phyloP scores from a whole-genome alignment of 192 early-diverging fungal species.

The Coemansia biformis region DNA sequence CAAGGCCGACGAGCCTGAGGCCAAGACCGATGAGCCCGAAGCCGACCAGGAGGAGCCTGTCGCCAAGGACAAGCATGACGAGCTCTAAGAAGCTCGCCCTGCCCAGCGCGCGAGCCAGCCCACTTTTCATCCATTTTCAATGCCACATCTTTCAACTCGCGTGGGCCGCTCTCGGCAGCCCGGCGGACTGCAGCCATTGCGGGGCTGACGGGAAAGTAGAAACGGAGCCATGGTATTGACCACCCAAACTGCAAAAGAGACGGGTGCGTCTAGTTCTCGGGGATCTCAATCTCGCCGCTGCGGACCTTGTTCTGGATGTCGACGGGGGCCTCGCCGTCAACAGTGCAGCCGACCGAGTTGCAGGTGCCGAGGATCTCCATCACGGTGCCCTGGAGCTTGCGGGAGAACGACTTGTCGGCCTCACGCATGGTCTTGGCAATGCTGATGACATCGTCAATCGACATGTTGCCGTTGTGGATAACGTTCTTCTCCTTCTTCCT shows the following conservation, averaged over 20 bases:
- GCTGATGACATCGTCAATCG: conserved; percentile 89
- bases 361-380: conserved; percentile 89
- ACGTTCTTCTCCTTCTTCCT: conserved; percentile 99
- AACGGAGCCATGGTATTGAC: too few species aligned
- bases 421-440: conserved; percentile 91
- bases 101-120: too few species aligned
- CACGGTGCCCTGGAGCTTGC: conserved; percentile 91
- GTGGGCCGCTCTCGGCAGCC: too few species aligned
- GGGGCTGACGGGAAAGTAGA: too few species aligned
- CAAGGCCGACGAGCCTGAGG: background rate
- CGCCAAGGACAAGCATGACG: conserved; percentile 2
- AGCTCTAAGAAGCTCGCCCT: too few species aligned
- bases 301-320: conserved; percentile 82
- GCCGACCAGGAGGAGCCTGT: background rate
- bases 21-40: background rate
- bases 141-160: too few species aligned
- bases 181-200: too few species aligned
- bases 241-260: too few species aligned
- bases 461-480: conserved; percentile 94
- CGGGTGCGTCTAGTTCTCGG: conserved; percentile 32
- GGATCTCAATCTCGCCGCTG: conserved; percentile 77
- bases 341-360: conserved; percentile 96
- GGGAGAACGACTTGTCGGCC: conserved; percentile 84
- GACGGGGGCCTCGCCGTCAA: conserved; percentile 90
- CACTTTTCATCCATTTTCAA: background rate